A percentile compares a stretch with the other conserved stretches of the same genome.
phyloP scores from a whole-genome alignment of 1,284 basidiomycete genomes.

The Sporisorium exsertum region DNA sequence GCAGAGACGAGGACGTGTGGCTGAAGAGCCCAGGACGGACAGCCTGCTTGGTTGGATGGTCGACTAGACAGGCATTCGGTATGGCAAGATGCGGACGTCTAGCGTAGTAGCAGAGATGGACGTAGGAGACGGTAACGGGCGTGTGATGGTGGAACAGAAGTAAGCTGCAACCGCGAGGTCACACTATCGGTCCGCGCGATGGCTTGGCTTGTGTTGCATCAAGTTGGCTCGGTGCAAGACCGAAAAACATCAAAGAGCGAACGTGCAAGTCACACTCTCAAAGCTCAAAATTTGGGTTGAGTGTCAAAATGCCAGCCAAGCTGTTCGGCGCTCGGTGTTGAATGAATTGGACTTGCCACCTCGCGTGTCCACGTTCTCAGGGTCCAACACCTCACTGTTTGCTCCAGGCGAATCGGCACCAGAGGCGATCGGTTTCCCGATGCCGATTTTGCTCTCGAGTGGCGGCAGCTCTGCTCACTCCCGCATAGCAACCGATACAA shows the following conservation, averaged over 20 bases:
- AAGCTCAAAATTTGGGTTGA: background rate
- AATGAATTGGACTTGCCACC: background rate
- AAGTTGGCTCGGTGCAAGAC: too few species aligned
- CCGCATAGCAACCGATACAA: background rate
- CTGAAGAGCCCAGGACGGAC: background rate
- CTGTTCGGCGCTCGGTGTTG: background rate
- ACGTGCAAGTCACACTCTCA: background rate
- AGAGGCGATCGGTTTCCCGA: background rate
- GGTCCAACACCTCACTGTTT: constrained; percentile 31
- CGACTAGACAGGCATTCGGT: background rate
- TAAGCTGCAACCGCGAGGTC: background rate
- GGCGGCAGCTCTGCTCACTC: background rate
- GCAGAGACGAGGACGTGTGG: background rate
- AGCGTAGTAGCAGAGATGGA: background rate
- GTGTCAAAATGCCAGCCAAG: background rate
- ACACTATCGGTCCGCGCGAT: background rate
- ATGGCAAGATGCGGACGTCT: background rate
- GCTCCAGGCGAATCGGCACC: background rate
- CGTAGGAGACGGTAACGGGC: background rate
- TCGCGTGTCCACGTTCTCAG: constrained; percentile 34
- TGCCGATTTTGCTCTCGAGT: background rate
- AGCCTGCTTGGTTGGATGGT: background rate
- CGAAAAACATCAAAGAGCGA: background rate
- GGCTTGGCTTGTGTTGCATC: background rate
- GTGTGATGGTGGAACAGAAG: background rate